These are phyloP conservation scores for Alternaria brassicae DNA, from an alignment of 2,329 filamentous ascomycete genomes.

Conservation along the genomic window DNA sequence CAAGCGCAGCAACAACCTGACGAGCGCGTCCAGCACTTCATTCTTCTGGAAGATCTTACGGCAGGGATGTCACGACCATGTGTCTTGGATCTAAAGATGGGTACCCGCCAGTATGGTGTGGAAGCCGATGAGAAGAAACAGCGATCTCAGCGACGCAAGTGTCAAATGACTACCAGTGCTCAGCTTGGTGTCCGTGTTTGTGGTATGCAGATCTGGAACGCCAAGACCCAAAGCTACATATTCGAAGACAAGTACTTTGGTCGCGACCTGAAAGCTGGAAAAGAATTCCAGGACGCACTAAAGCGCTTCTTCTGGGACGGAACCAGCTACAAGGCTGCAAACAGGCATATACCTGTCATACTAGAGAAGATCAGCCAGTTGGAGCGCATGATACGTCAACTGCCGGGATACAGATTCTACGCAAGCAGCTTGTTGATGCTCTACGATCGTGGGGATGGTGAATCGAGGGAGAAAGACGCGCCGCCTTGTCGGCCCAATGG, in stretches of 20 bases:
- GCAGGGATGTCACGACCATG: slow-evolving; percentile 96
- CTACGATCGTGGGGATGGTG: slow-evolving; percentile 81
- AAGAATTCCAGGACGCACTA: slow-evolving; percentile 86
- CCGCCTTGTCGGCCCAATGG: slow-evolving; percentile 18
- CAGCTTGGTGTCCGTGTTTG: slow-evolving; percentile 93
- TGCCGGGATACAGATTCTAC: slow-evolving; percentile 92
- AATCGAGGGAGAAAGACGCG: slow-evolving; percentile 52
- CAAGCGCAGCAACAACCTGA: slow-evolving; percentile 57
- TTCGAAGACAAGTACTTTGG: slow-evolving; percentile 99
- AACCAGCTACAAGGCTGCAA: slow-evolving; percentile 77
- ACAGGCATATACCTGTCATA: slow-evolving; percentile 86
- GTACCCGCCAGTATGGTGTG: slow-evolving; percentile 93
- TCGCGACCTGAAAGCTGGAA: slow-evolving; percentile 82
- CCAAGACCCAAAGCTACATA: slow-evolving; percentile 79
- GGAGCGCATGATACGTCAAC: slow-evolving; percentile 78
- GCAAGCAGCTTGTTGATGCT: slow-evolving; percentile 94
- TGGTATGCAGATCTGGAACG: slow-evolving; percentile 96
- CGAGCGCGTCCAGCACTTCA: slow-evolving; percentile 84
- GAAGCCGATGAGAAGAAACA: slow-evolving; percentile 93
- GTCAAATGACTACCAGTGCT: slow-evolving; percentile 87
- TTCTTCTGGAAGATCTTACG: slow-evolving; percentile 92
- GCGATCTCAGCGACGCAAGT: slow-evolving; percentile 90
- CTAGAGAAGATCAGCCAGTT: slow-evolving; percentile 82
- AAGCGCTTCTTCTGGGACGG: slow-evolving; percentile 93
- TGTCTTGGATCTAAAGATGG: slow-evolving; percentile 98